A percentile compares a stretch with the other conserved stretches of the same genome.
Conservation (phyloP, 1,284 basidiomycete species). For the Neolentinus lepideus region DNA sequence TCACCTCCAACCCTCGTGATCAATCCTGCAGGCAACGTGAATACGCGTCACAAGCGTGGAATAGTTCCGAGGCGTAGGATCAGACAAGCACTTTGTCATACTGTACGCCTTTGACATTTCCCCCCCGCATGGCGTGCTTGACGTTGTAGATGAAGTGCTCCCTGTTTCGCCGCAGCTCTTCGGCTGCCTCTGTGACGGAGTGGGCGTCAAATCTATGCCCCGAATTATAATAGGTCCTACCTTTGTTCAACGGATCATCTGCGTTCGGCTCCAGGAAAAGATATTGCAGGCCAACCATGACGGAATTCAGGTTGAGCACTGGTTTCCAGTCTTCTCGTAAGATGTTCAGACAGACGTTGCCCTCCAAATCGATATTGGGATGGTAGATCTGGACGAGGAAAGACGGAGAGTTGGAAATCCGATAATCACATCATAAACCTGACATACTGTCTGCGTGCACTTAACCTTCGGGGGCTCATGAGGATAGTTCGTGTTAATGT, state of each 20-base stretch:
- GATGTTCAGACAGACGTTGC: constrained; percentile 96
- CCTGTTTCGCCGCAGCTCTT: constrained; percentile 82
- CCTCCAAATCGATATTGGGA: constrained; percentile 96
- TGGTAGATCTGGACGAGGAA: constrained; percentile 80
- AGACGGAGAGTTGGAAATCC: constrained; percentile 7
- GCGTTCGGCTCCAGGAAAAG: constrained; percentile 98
- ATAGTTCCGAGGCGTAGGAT: constrained; percentile 16
- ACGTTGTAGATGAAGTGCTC: constrained; percentile 80
- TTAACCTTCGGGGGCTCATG: constrained; percentile 99
- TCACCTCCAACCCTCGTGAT: neutral
- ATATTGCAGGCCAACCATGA: constrained; percentile 97
- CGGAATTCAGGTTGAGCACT: constrained; percentile 92
- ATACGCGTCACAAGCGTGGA: too few species aligned
- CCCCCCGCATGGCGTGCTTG: constrained; percentile 77
- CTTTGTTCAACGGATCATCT: constrained; percentile 98
- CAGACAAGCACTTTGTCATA: constrained; percentile 69
- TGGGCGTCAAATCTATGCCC: constrained; percentile 6
- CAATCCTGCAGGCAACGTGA: too few species aligned
- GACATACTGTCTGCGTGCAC: constrained; percentile 84
- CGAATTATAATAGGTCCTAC: constrained; percentile 34
- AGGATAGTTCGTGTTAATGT: constrained; percentile 96
- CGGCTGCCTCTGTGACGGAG: constrained; percentile 77
- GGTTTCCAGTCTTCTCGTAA: constrained; percentile 99
- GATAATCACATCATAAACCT: constrained; percentile 2
- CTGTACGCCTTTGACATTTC: constrained; percentile 63